phyloP scores from a whole-genome alignment of 2,329 filamentous ascomycete genomes.

The Aspergillus caelatus region DNA sequence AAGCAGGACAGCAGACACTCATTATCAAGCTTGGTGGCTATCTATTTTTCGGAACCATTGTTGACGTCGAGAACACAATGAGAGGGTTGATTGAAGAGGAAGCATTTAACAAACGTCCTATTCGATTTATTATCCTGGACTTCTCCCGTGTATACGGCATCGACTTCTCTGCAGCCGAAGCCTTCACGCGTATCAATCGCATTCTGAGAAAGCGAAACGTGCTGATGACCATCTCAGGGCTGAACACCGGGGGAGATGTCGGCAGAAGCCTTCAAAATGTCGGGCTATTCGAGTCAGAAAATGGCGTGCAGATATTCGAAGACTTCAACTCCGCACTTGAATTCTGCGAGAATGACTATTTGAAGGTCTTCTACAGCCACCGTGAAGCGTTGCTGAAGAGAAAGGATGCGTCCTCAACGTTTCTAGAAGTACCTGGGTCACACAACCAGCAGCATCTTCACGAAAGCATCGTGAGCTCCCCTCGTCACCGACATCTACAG shows the following conservation, averaged over 20 bases:
- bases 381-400: conserved; percentile 55
- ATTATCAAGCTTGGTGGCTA: conserved; percentile 92
- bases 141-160: conserved; percentile 87
- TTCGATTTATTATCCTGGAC: conserved; percentile 88
- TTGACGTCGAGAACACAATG: conserved; percentile 89
- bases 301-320: conserved; percentile 78
- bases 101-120: conserved; percentile 74
- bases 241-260: conserved; percentile 74
- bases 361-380: conserved; percentile 76
- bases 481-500: conserved; percentile 75
- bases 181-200: conserved; percentile 88
- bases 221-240: conserved; percentile 78
- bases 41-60: conserved; percentile 98
- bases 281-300: conserved; percentile 74
- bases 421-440: conserved; percentile 36
- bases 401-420: conserved; percentile 16
- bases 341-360: conserved; percentile 89
- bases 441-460: conserved; percentile 26
- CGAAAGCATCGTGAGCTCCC: conserved; percentile 70
- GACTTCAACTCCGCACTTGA: conserved; percentile 92
- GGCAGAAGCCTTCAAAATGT: conserved; percentile 80
- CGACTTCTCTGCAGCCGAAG: conserved; percentile 95
- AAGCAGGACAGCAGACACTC: conserved; percentile 85
- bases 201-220: conserved; percentile 77
- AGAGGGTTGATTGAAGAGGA: conserved; percentile 80